phyloP scores from a whole-genome alignment of 176 grass and related monocot species.

The Carex cristatella region DNA sequence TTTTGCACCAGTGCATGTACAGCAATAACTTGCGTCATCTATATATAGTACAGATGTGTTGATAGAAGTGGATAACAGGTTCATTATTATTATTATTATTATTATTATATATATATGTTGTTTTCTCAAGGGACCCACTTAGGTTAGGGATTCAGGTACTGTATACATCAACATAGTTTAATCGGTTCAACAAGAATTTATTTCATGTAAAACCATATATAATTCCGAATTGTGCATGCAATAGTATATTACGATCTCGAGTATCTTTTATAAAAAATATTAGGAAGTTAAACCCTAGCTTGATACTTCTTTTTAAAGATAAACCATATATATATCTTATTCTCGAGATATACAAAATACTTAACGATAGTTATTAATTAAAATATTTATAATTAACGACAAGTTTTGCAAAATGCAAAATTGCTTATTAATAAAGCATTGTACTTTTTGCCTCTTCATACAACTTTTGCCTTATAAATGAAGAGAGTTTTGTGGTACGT shows the following conservation, averaged over 20 bases:
- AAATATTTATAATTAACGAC: not conserved
- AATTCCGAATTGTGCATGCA: not conserved
- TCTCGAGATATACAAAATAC: not conserved
- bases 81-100: not conserved
- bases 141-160: not conserved
- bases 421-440: not conserved
- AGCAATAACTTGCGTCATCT: not conserved
- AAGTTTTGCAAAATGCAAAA: not conserved
- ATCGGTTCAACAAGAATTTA: not conserved
- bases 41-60: not conserved
- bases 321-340: not conserved
- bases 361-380: not conserved
- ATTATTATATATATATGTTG: not conserved
- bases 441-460: not conserved
- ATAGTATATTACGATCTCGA: not conserved
- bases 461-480: not conserved
- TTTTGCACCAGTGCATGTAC: not conserved
- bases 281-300: not conserved
- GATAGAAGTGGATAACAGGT: not conserved
- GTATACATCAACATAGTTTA: not conserved
- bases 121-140: not conserved
- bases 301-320: not conserved
- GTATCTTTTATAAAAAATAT: not conserved
- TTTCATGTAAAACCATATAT: not conserved
- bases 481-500: not conserved